Evolutionary conservation across 805 yeast genomes (phyloP).

Genomic region (Saccharomycopsis javanensis): DNA sequence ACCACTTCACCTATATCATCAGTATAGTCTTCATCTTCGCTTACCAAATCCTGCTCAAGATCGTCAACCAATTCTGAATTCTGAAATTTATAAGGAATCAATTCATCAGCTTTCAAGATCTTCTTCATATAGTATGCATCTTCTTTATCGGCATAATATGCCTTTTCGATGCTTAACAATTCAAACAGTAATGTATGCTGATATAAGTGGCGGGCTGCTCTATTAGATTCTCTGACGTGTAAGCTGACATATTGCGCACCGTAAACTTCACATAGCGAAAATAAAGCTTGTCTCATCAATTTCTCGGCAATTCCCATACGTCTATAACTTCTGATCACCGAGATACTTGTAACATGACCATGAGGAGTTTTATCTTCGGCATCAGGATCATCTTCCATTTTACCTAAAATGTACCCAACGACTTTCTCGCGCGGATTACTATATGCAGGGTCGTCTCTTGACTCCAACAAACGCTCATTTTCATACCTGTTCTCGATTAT

Average conservation of each 20-base stretch:
- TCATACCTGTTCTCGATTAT: slow-evolving; percentile 4
- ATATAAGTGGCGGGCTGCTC: slow-evolving; percentile 90
- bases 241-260: slow-evolving; percentile 76
- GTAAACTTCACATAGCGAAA: slow-evolving; percentile 72
- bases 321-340: slow-evolving; percentile 93
- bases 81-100: slow-evolving; percentile 49
- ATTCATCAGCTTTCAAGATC: slow-evolving; percentile 47
- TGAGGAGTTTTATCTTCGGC: slow-evolving; percentile 66
- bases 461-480: slow-evolving; percentile 8
- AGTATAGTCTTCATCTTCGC: neutral
- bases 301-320: slow-evolving; percentile 92
- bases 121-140: slow-evolving; percentile 95
- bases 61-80: slow-evolving; percentile 45
- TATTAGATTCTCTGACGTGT: slow-evolving; percentile 87
- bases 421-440: slow-evolving; percentile 57
- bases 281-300: slow-evolving; percentile 75
- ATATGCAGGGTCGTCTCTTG: slow-evolving; percentile 55
- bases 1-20: neutral
- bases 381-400: slow-evolving; percentile 91
- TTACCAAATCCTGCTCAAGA: slow-evolving; percentile 36
- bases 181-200: slow-evolving; percentile 77
- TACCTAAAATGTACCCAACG: slow-evolving; percentile 93
- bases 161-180: slow-evolving; percentile 69
- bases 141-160: slow-evolving; percentile 95
- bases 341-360: slow-evolving; percentile 89